Base-by-base conservation (phyloP, 768 basidiomycete genomes). In the Gautieria morchelliformis region DNA sequence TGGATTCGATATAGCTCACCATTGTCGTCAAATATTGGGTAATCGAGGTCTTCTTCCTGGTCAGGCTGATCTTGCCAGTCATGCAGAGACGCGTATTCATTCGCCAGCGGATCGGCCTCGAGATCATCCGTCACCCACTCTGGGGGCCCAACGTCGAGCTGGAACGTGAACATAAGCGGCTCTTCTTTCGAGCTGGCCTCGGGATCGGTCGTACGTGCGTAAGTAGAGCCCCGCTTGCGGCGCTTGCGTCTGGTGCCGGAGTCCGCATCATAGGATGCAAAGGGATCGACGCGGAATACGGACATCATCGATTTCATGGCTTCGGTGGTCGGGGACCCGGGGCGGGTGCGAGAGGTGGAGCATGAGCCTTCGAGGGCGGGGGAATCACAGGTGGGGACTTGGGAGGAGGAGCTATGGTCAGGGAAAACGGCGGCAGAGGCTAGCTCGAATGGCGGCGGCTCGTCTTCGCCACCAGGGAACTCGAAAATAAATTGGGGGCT, bases 281-380 rank as follows among this genome's bases (percentile, higher is more conserved):
- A 57, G 0, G 56, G 56, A 27, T 57, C 56, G 32, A 57, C 56
- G 35, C 56, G 44, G 27, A 57, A 57, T 5, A 57, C 56, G 37
- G 46, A 19, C 56, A 57, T 57, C 56, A 57, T 57, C 30, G 56
- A 47, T 19, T 32, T 37, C 56, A 57, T 57, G 9, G 45, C 42
- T 20, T 57, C 56, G 24, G 56, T 57, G 24, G 56, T 50, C 9
- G 56, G 56, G 5, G 56, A 57, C 19, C 46, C 30, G 6, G 56
- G 24, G 32, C 56, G 45, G 2, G 35, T 37, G 35, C 35, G 35
- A 14, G 35, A 37, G 35, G 35, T 37, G 14, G 35, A 37, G 35
- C 35, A 27, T 10, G 45, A 19, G 45, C 19, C 45, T 20, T 46
- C 35, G 2, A 37, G 35, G 17, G 14, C 22, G 54, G 54, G 49